Percentiles rank a stretch among this genome's conserved stretches.
These are phyloP conservation scores for Leucogyrophana mollusca DNA, from an alignment of 768 basidiomycete genomes.

Conservation along the genomic window DNA sequence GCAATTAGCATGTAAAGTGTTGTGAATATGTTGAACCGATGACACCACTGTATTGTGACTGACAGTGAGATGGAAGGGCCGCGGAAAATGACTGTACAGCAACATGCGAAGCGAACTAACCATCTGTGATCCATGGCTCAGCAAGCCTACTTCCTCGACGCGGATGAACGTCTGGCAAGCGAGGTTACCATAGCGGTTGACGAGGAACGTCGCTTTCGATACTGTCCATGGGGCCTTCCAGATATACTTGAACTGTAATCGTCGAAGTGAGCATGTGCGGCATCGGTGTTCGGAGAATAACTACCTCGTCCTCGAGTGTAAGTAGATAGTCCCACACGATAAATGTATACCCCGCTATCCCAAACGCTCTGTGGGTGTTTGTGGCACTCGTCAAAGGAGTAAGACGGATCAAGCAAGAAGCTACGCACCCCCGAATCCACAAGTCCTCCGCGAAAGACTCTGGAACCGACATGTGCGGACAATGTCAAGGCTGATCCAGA, in stretches of 20 bases:
- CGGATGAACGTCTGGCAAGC: not conserved
- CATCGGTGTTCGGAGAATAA: not conserved
- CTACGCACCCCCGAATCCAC: too few relatives aligned
- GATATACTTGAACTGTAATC: not conserved
- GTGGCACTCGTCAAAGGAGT: too few relatives aligned
- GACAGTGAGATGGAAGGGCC: not conserved
- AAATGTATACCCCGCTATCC: conserved; percentile 6
- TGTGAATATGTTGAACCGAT: not conserved
- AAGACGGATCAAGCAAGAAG: too few relatives aligned
- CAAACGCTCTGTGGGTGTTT: conserved; percentile 11
- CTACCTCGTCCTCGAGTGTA: not conserved
- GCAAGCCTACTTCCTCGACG: conserved; percentile 13
- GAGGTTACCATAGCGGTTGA: not conserved
- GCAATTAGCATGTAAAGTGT: conserved; percentile 8
- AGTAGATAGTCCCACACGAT: not conserved
- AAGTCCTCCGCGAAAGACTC: too few relatives aligned
- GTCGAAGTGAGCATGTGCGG: not conserved
- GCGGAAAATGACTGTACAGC: too few relatives aligned
- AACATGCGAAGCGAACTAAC: conserved; percentile 6
- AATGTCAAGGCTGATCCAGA: too few relatives aligned
- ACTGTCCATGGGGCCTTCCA: not conserved
- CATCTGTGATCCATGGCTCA: conserved; percentile 11
- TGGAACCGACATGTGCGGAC: too few relatives aligned
- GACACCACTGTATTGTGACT: conserved; percentile 15
- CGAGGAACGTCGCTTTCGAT: not conserved